Evolutionary conservation across 352 stramenopile species (phyloP), one percentile per base, ranked within the genome.

Genomic region (Phytophthora parvispora): DNA sequence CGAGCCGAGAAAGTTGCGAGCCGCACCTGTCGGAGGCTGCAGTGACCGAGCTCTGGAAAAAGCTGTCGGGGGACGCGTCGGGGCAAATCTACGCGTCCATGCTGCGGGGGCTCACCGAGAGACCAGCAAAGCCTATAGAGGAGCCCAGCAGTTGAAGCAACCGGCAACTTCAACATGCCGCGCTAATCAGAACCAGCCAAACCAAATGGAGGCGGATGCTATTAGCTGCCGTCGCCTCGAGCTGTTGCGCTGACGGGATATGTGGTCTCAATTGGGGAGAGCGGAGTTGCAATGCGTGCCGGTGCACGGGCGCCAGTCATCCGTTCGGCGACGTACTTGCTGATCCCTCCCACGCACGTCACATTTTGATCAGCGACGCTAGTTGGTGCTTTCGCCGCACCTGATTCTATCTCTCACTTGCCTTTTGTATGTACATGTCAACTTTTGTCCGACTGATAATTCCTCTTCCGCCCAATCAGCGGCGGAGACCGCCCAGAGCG

Each of bases 1-100:
- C 34, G 18, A 64, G 59, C 29, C 58, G 64, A 40, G 53, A 34
- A 34, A 62, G 31, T 6, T 38, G 42, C 34, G 51, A 70, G 15
- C 12, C 34, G 3, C 27, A 54, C 16, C 24, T 40, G 6, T 71
- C 49, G 2, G 36, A 70, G 32, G 20, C 28, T 22, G 8, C 61
- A 2, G 38, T 73, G 18, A 52, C 31, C 28, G 67, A 66, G 25
- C 57, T 78, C 4, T 75, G 62, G 56, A 75, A 64, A 59, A 75
- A 50, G 20, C 62, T 78, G 2, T 53, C 67, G 15, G 24, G 42
- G 12, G 71, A 78, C 67, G 42, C 52, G 0, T 73, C 71, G n/a
- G 71, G 71, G 15, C 48, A 70, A 32, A 60, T 76, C 24, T 78
- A 76, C 29, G 60, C 57, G 15, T 49, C 61, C 6, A 72, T 69